Evolutionary conservation across 1,139 yeast species (phyloP), one percentile per base, ranked within the genome.

Genomic region (Lodderomyces theae): DNA sequence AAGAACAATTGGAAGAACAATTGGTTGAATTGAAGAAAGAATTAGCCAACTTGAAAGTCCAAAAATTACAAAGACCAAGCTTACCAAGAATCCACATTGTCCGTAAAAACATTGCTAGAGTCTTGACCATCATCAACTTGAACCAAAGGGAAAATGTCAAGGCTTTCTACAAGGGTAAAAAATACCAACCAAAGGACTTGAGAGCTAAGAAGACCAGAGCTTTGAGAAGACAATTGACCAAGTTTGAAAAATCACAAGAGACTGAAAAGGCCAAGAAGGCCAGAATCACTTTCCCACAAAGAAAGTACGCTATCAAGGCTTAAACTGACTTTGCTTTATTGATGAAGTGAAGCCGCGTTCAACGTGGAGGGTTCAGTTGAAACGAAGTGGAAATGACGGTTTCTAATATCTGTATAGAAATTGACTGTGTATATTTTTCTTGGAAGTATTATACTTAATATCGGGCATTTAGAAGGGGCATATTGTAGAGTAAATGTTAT

Each of bases 161-260:
- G 75, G 95, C 86, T 69, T 85, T 86, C 82, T 90, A 89, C 92
- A 80, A 81, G 60, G 95, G 90, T 77, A 89, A 89, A 84, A 90
- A 89, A 79, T 86, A 82, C 83, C 80, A 83, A 72, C 98, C 98
- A 80, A 90, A 90, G 82, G 97, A 90, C 73, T 83, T 92, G 77
- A 92, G 97, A 80, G 96, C 88, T 66, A 92, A 92, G 90, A 87
- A 92, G 86, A 92, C 98, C 77, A 92, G 97, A 84, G 97, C 98
- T 74, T 78, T 92, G 75, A 90, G 98, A 86, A 88, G 97, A 82
- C 81, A 83, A 72, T 82, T 92, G 71, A 82, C 97, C 72, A 79
- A 85, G 69, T 74, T 75, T 74, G 97, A 92, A 79, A 82, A 86
- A 69, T 66, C 80, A 60, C 76, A 77, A 72, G 74, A 77, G 73